These are phyloP conservation scores for Patellifolia procumbens DNA, from an alignment of 179 eudicot species.

Conservation along the genomic window DNA sequence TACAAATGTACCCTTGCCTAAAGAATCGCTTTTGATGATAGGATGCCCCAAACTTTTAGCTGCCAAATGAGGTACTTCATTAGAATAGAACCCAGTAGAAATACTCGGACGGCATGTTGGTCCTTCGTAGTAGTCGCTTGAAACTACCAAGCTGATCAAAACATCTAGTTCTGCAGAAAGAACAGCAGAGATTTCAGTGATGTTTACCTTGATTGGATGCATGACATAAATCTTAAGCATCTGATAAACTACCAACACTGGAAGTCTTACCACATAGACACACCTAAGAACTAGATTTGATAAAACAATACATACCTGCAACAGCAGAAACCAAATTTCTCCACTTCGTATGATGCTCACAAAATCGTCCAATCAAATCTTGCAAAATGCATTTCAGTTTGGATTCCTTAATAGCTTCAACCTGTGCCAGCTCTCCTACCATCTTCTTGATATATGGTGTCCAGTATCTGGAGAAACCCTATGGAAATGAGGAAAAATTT, in stretches of 20 bases:
- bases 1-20: slow-evolving; percentile 83
- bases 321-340: slow-evolving; percentile 69
- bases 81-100: slow-evolving; percentile 31
- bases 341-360: slow-evolving; percentile 89
- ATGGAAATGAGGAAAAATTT: slow-evolving; percentile 22
- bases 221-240: not conserved
- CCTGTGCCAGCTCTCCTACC: slow-evolving; percentile 65
- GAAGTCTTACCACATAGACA: not conserved
- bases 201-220: not conserved
- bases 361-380: slow-evolving; percentile 71
- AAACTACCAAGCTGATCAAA: slow-evolving; percentile 83
- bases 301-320: slow-evolving; percentile 55
- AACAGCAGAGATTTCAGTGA: slow-evolving; percentile 17
- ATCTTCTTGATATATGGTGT: slow-evolving; percentile 69
- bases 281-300: slow-evolving; percentile 11
- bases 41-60: slow-evolving; percentile 95
- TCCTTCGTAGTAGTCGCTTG: slow-evolving; percentile 83
- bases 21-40: slow-evolving; percentile 68
- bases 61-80: slow-evolving; percentile 53
- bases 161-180: slow-evolving; percentile 84
- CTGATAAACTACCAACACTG: not conserved
- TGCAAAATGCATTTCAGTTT: slow-evolving; percentile 81
- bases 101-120: slow-evolving; percentile 81
- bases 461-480: slow-evolving; percentile 96
- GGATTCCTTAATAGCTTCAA: slow-evolving; percentile 84